Conservation (phyloP, 225 moss, liverwort and hornwort species). For the Marchantia paleacea region DNA sequence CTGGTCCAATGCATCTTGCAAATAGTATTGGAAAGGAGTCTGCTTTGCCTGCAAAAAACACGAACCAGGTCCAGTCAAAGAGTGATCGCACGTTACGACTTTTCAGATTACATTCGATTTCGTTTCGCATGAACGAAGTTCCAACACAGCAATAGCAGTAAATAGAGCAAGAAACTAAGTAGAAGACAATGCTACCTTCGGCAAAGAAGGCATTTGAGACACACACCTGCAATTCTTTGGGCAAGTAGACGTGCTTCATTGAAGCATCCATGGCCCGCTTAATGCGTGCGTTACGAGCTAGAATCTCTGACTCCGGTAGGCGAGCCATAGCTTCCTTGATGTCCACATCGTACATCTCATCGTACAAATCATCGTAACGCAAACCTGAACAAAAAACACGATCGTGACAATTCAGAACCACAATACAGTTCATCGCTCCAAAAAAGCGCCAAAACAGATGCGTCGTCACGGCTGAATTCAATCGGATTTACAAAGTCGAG, state of each 20-base stretch:
- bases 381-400: slow-evolving; percentile 47
- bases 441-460: not conserved
- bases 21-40: slow-evolving; percentile 68
- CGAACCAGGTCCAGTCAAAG: not conserved
- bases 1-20: slow-evolving; percentile 72
- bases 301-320: slow-evolving; percentile 62
- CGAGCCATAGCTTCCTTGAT: slow-evolving; percentile 77
- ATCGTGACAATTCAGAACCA: not conserved
- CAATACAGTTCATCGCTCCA: not conserved
- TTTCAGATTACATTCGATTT: not conserved
- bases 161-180: not conserved
- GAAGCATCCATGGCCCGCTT: slow-evolving; percentile 80
- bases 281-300: slow-evolving; percentile 74
- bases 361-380: slow-evolving; percentile 80
- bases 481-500: not conserved
- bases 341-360: slow-evolving; percentile 71
- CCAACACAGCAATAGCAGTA: not conserved
- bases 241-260: slow-evolving; percentile 69
- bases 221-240: slow-evolving; percentile 72
- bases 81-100: not conserved
- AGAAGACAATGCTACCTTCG: not conserved
- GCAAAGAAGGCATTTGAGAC: not conserved
- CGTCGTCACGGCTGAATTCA: not conserved
- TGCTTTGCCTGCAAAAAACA: slow-evolving; percentile 60
- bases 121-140: not conserved